Evolutionary conservation across 1,139 yeast genomes (phyloP).

Genomic region (Hansenula anomala): DNA sequence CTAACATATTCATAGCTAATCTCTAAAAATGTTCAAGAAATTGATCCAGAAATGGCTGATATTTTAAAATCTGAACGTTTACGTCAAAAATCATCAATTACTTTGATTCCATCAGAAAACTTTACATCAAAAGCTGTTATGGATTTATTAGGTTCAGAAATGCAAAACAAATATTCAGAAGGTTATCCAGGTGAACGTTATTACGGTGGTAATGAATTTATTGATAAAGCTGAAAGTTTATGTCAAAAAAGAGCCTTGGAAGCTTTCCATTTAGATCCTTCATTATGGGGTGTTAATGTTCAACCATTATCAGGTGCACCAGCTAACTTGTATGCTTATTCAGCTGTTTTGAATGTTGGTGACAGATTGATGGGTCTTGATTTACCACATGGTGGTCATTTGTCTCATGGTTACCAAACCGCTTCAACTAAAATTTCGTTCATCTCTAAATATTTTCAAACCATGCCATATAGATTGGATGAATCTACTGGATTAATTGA

Average conservation of each 20-base stretch:
- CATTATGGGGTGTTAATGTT: constrained; percentile 93
- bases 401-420: constrained; percentile 95
- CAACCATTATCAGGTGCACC: constrained; percentile 95
- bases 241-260: constrained; percentile 91
- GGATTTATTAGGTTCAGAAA: constrained; percentile 90
- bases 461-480: constrained; percentile 92
- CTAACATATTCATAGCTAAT: constrained; percentile 33
- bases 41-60: constrained; percentile 83
- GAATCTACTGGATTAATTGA: constrained; percentile 85
- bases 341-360: constrained; percentile 86
- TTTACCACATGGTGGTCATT: constrained; percentile 95
- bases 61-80: constrained; percentile 68
- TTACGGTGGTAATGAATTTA: constrained; percentile 94
- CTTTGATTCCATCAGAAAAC: constrained; percentile 91
- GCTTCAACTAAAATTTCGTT: constrained; percentile 83
- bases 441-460: constrained; percentile 90
- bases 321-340: constrained; percentile 89
- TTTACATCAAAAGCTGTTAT: constrained; percentile 93
- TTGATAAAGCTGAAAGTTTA: constrained; percentile 82
- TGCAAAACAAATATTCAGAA: constrained; percentile 98
- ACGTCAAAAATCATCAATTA: constrained; percentile 87
- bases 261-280: constrained; percentile 72
- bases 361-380: constrained; percentile 96
- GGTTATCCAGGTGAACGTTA: constrained; percentile 98
- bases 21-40: constrained; percentile 57